These are phyloP conservation scores for Fomitopsis schrenkii DNA, from an alignment of 1,284 basidiomycete species.

Conservation along the genomic window DNA sequence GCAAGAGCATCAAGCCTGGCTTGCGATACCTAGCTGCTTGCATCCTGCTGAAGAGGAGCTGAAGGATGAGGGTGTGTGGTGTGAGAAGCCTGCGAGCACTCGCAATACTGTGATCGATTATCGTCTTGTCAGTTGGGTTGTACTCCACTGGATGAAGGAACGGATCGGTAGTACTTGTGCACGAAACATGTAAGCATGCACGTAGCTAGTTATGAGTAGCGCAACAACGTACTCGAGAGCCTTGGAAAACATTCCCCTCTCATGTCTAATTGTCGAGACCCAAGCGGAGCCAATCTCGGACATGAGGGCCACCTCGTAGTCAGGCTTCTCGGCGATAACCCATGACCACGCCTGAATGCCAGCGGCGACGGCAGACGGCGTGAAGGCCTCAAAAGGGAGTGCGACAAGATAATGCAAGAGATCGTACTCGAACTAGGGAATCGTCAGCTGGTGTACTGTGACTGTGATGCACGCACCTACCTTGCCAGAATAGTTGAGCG, in stretches of 20 bases:
- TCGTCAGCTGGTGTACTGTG: neutral
- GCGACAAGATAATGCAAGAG: slow-evolving; percentile 86
- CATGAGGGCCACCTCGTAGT: slow-evolving; percentile 74
- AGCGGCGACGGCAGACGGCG: slow-evolving; percentile 79
- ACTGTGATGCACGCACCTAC: slow-evolving; percentile 31
- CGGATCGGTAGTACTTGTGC: slow-evolving; percentile 76
- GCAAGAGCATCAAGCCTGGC: slow-evolving; percentile 80
- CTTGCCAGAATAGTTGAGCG: slow-evolving; percentile 65
- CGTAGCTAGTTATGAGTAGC: neutral
- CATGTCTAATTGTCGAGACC: slow-evolving; percentile 75
- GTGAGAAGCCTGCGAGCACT: slow-evolving; percentile 74
- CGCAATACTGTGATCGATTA: slow-evolving; percentile 71
- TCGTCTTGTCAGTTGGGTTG: slow-evolving; percentile 85
- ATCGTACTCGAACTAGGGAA: slow-evolving; percentile 73
- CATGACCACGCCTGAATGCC: slow-evolving; percentile 97
- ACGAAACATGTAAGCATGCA: neutral
- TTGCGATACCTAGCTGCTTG: slow-evolving; percentile 91
- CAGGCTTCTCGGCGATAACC: slow-evolving; percentile 87
- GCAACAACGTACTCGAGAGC: slow-evolving; percentile 65
- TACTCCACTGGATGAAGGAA: slow-evolving; percentile 87
- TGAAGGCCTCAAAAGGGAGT: slow-evolving; percentile 88
- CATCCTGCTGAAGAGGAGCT: slow-evolving; percentile 90
- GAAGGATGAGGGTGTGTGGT: slow-evolving; percentile 83
- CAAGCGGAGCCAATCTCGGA: slow-evolving; percentile 86
- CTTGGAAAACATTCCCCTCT: slow-evolving; percentile 82